A percentile compares a stretch with the other conserved stretches of the same genome.
Evolutionary conservation across 2,329 filamentous ascomycete species (phyloP).

Genomic region (Colletotrichum spinosum): DNA sequence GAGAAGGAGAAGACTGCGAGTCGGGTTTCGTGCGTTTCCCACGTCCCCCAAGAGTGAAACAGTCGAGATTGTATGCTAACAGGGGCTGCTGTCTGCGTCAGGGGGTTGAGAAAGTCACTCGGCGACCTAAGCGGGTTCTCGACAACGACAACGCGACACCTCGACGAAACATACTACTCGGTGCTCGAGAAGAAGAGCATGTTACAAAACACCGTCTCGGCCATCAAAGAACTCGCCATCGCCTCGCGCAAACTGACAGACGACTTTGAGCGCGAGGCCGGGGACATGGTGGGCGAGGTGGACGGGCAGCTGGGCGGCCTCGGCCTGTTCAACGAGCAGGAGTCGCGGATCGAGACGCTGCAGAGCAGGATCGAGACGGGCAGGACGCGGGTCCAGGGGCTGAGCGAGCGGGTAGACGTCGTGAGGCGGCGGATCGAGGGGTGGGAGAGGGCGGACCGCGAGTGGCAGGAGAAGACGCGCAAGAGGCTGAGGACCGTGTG

Average conservation of each 20-base stretch:
- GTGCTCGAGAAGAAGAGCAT: slow-evolving; percentile 76
- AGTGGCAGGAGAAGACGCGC: slow-evolving; percentile 76
- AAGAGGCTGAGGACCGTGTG: slow-evolving; percentile 72
- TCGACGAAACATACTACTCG: slow-evolving; percentile 81
- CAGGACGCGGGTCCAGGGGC: slow-evolving; percentile 67
- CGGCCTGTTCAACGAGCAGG: slow-evolving; percentile 73
- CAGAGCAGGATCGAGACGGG: slow-evolving; percentile 71
- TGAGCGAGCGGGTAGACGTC: slow-evolving; percentile 73
- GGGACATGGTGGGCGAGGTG: slow-evolving; percentile 70
- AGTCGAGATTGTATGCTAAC: slow-evolving; percentile 6
- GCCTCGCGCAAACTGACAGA: slow-evolving; percentile 68
- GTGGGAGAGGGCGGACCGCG: slow-evolving; percentile 75
- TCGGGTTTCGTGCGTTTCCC: slow-evolving; percentile 53
- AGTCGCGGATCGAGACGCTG: slow-evolving; percentile 70
- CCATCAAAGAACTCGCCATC: slow-evolving; percentile 74
- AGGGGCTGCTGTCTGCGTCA: slow-evolving; percentile 41
- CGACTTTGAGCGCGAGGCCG: slow-evolving; percentile 70
- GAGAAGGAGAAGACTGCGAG: slow-evolving; percentile 55
- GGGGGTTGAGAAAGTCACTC: slow-evolving; percentile 64
- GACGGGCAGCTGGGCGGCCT: slow-evolving; percentile 69
- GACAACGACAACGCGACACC: slow-evolving; percentile 69
- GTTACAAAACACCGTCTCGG: slow-evolving; percentile 72
- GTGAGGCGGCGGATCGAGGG: slow-evolving; percentile 73
- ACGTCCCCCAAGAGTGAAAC: background rate
- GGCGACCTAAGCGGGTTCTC: slow-evolving; percentile 69